Percentiles rank a stretch among this genome's conserved stretches.
Conservation (phyloP, 176 grass and related monocot species). For the Cocos nucifera region DNA sequence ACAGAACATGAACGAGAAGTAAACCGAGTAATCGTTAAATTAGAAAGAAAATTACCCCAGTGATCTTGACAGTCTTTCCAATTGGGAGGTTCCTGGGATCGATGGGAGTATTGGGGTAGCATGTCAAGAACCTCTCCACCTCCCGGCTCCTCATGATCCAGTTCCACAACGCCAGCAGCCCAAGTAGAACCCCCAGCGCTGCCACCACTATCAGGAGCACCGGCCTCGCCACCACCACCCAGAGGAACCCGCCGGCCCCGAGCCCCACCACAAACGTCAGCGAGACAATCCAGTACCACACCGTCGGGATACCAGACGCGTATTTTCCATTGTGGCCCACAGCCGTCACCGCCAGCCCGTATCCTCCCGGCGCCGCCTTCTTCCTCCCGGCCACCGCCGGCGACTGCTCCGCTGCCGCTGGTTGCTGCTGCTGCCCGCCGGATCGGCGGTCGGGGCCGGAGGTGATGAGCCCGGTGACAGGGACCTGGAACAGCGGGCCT, state of each 20-base stretch:
- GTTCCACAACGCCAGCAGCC: conserved; percentile 45
- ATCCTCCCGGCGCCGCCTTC: neutral
- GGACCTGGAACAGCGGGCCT: conserved; percentile 62
- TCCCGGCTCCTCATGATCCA: conserved; percentile 22
- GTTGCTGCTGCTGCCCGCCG: conserved; percentile 5
- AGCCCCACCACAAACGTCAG: conserved; percentile 35
- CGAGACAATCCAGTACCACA: conserved; percentile 49
- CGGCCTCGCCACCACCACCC: conserved; percentile 31
- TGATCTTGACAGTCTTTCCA: conserved; percentile 86
- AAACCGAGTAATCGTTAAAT: no score
- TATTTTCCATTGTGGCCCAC: conserved; percentile 1
- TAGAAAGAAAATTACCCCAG: conserved; percentile 44
- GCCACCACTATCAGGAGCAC: conserved; percentile 38
- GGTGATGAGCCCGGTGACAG: conserved; percentile 55
- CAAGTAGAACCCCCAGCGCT: conserved; percentile 18
- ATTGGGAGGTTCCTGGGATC: conserved; percentile 52
- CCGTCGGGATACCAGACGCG: conserved; percentile 42
- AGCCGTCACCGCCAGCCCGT: conserved; percentile 3
- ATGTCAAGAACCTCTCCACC: conserved; percentile 58
- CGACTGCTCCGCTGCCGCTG: neutral
- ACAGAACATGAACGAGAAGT: no score
- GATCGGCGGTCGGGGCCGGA: conserved; percentile 41
- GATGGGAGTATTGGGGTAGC: conserved; percentile 45
- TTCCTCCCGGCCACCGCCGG: neutral
- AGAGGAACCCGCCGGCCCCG: conserved; percentile 45